Conservation (phyloP, 495 filamentous ascomycete genomes). For the Lasiosphaeria hispida region DNA sequence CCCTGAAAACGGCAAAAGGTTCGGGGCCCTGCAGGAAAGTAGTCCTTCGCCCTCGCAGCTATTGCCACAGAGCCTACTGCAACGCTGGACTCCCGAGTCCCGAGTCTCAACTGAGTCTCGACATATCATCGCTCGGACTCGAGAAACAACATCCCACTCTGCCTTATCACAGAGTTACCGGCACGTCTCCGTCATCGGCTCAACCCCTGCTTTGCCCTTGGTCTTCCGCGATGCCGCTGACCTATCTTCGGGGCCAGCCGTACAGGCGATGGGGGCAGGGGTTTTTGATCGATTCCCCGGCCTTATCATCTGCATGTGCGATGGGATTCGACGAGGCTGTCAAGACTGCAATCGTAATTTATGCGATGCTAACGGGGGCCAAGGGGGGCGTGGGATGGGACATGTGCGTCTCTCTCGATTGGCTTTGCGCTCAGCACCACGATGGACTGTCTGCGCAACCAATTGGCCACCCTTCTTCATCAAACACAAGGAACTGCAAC, state of each 20-base stretch:
- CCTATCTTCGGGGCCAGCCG: no score
- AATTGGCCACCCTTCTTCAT: constrained; percentile 8
- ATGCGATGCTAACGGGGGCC: neutral
- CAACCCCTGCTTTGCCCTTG: neutral
- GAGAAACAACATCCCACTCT: constrained; percentile 4
- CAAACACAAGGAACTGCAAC: neutral
- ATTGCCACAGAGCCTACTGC: no score
- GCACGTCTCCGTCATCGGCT: constrained; percentile 11
- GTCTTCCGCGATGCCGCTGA: neutral
- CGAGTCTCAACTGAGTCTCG: neutral
- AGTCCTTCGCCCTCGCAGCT: no score
- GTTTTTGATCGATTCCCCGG: no score
- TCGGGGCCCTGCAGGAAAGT: no score
- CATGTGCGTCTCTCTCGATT: neutral
- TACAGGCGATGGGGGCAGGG: no score
- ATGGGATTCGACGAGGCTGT: no score
- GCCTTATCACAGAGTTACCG: constrained; percentile 10
- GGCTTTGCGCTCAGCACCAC: constrained; percentile 2
- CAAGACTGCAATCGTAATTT: no score
- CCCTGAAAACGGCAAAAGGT: no score
- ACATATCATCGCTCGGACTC: neutral
- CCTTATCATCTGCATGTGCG: no score
- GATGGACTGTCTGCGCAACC: constrained; percentile 1
- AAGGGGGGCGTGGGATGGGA: constrained; percentile 1
- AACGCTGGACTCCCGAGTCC: no score